phyloP scores from a whole-genome alignment of 2,329 filamentous ascomycete genomes.

The Aspergillus uvarum region DNA sequence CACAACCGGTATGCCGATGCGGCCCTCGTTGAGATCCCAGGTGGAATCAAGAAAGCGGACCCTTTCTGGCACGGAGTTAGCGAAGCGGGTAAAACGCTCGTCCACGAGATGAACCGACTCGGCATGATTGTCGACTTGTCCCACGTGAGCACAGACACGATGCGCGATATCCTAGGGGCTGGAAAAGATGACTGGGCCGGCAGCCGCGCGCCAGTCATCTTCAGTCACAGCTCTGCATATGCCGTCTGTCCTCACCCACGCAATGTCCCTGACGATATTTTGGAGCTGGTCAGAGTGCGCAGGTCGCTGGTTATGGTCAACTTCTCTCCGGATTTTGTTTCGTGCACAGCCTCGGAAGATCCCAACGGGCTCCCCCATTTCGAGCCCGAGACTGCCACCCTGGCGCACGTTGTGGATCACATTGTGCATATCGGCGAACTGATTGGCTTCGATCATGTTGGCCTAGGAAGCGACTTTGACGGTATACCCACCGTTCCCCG shows the following conservation, averaged over 20 bases:
- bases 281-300: slow-evolving; percentile 70
- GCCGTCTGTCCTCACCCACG: slow-evolving; percentile 81
- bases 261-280: slow-evolving; percentile 83
- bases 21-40: slow-evolving; percentile 55
- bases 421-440: slow-evolving; percentile 77
- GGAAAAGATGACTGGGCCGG: slow-evolving; percentile 62
- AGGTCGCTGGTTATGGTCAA: slow-evolving; percentile 88
- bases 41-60: slow-evolving; percentile 40
- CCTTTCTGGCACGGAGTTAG: slow-evolving; percentile 65
- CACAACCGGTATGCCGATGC: slow-evolving; percentile 88
- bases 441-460: slow-evolving; percentile 85
- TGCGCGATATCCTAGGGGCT: slow-evolving; percentile 75
- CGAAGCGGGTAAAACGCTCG: slow-evolving; percentile 63
- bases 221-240: slow-evolving; percentile 81
- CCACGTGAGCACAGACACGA: slow-evolving; percentile 76
- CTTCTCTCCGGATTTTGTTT: slow-evolving; percentile 79
- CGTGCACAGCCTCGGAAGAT: slow-evolving; percentile 62
- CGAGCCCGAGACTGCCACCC: slow-evolving; percentile 67
- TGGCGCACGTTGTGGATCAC: slow-evolving; percentile 76
- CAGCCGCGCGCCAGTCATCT: slow-evolving; percentile 79
- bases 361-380: slow-evolving; percentile 66
- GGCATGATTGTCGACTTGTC: slow-evolving; percentile 92
- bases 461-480: slow-evolving; percentile 87
- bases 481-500: slow-evolving; percentile 60
- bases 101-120: slow-evolving; percentile 89